A percentile compares a stretch with the other conserved stretches of the same genome.
phyloP scores from a whole-genome alignment of 495 filamentous ascomycete genomes.

The Staphylotrichum longicolle region DNA sequence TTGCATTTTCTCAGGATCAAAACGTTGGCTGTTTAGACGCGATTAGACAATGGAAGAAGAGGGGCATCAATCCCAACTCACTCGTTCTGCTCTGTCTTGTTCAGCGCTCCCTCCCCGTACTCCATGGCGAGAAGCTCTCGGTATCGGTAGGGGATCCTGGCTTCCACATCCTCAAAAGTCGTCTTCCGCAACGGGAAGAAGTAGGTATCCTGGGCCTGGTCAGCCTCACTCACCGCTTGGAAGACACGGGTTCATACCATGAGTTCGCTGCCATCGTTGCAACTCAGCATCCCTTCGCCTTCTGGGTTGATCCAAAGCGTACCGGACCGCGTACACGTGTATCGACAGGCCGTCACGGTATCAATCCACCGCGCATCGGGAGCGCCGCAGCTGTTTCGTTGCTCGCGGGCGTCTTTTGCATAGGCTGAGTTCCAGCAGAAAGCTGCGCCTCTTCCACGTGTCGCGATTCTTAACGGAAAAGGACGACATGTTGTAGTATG shows the following conservation, averaged over 20 bases:
- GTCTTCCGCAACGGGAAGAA: slow-evolving; percentile 6
- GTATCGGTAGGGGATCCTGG: slow-evolving; percentile 62
- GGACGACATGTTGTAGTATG: slow-evolving; percentile 62
- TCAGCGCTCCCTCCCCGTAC: slow-evolving; percentile 55
- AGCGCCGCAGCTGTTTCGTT: slow-evolving; percentile 61
- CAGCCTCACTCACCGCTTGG: background rate
- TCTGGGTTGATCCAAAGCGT: slow-evolving; percentile 33
- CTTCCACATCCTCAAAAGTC: slow-evolving; percentile 57
- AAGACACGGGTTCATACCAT: background rate
- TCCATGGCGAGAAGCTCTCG: slow-evolving; percentile 58
- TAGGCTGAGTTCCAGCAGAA: slow-evolving; percentile 69
- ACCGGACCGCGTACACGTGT: slow-evolving; percentile 58
- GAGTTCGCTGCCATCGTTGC: slow-evolving; percentile 45
- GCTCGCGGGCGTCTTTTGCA: slow-evolving; percentile 56
- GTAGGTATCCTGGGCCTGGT: slow-evolving; percentile 16
- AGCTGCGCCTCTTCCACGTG: slow-evolving; percentile 48
- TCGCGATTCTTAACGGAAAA: slow-evolving; percentile 53
- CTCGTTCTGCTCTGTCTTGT: slow-evolving; percentile 51
- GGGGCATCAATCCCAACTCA: slow-evolving; percentile 35
- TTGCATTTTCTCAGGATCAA: slow-evolving; percentile 36
- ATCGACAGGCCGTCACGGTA: slow-evolving; percentile 69
- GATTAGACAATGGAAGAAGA: slow-evolving; percentile 2
- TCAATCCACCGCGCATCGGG: slow-evolving; percentile 80
- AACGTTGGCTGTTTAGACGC: slow-evolving; percentile 35
- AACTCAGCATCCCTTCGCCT: slow-evolving; percentile 39